These are phyloP conservation scores for Epichloe sp. DNA, from an alignment of 2,329 filamentous ascomycete species.

Conservation along the genomic window DNA sequence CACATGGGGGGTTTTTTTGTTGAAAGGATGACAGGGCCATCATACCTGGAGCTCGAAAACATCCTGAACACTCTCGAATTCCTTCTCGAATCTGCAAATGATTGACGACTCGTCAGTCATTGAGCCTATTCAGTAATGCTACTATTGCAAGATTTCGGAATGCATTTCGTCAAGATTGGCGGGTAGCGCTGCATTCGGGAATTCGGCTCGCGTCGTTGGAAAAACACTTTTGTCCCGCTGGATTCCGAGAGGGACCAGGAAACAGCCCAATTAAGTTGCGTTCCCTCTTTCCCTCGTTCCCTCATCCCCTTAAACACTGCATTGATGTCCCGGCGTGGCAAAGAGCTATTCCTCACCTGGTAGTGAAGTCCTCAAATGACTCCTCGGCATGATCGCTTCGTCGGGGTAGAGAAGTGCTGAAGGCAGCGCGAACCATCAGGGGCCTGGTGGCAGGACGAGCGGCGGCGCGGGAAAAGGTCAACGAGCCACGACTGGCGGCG, in stretches of 20 bases:
- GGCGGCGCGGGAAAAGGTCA: slow-evolving; percentile 52
- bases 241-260: background rate
- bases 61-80: slow-evolving; percentile 94
- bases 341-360: slow-evolving; percentile 54
- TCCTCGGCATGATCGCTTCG: slow-evolving; percentile 69
- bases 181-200: background rate
- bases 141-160: background rate
- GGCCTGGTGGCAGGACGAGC: slow-evolving; percentile 41
- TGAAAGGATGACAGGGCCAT: slow-evolving; percentile 7
- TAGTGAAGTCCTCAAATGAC: slow-evolving; percentile 97
- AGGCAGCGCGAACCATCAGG: slow-evolving; percentile 43
- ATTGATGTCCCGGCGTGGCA: background rate
- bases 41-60: slow-evolving; percentile 98
- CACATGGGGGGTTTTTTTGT: slow-evolving; percentile 3
- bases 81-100: slow-evolving; percentile 81
- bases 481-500: slow-evolving; percentile 53
- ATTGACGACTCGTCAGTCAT: slow-evolving; percentile 15
- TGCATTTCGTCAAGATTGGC: background rate
- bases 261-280: background rate
- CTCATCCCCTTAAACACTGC: background rate
- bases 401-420: slow-evolving; percentile 49
- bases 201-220: background rate
- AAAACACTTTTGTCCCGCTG: background rate
- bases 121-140: slow-evolving; percentile 6
- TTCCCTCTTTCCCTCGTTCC: background rate